These are phyloP conservation scores for Scedosporium boydii DNA, from an alignment of 2,329 filamentous ascomycete genomes.

Conservation along the genomic window DNA sequence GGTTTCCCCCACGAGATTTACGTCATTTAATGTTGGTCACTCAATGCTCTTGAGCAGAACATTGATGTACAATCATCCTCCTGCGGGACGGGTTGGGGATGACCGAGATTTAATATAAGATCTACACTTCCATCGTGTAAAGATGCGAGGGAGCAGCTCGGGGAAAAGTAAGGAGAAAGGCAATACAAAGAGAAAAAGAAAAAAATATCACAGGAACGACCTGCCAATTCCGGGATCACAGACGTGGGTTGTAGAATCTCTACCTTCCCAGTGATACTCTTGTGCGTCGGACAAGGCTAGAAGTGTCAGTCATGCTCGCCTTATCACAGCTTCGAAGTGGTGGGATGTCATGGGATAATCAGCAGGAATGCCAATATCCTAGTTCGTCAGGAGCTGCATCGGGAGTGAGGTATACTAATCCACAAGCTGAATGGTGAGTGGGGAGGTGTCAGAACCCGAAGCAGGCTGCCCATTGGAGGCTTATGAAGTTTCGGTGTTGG, in stretches of 20 bases:
- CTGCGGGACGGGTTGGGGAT: too few relatives aligned
- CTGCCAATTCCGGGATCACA: neutral
- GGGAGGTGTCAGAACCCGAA: neutral
- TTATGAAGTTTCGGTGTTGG: too few relatives aligned
- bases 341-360: neutral
- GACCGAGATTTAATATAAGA: too few relatives aligned
- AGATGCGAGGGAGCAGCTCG: too few relatives aligned
- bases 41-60: too few relatives aligned
- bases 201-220: neutral
- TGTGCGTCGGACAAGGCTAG: constrained; percentile 1
- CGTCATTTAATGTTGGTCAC: too few relatives aligned
- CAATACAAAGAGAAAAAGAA: too few relatives aligned
- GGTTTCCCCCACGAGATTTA: too few relatives aligned
- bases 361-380: neutral
- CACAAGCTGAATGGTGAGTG: neutral
- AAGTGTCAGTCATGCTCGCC: neutral
- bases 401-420: neutral
- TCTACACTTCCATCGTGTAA: too few relatives aligned
- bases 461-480: neutral
- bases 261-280: neutral
- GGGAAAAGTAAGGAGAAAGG: too few relatives aligned
- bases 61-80: too few relatives aligned
- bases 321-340: neutral
- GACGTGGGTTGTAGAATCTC: neutral
- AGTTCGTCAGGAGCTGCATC: neutral